A percentile compares a stretch with the other conserved stretches of the same genome.
These are phyloP conservation scores for Haplosporangium sp. DNA, from an alignment of 371 early-diverging fungal genomes.

Conservation along the genomic window DNA sequence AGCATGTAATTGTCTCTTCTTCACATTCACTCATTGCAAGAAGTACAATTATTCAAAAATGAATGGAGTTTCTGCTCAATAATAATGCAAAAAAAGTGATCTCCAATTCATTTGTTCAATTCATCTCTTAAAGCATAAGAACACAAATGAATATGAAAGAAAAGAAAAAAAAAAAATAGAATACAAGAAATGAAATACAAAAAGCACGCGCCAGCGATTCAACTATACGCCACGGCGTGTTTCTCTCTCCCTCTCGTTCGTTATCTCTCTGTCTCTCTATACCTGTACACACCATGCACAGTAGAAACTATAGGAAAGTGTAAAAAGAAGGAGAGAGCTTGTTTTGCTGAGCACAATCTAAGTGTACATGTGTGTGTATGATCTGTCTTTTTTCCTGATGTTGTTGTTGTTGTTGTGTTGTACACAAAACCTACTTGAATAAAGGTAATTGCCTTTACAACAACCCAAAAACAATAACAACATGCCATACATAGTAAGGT, in stretches of 20 bases:
- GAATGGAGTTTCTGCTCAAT: too few species aligned
- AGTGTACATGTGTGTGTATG: too few species aligned
- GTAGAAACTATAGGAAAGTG: too few species aligned
- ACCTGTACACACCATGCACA: neutral
- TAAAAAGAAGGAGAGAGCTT: too few species aligned
- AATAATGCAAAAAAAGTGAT: too few species aligned
- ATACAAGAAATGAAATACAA: too few species aligned
- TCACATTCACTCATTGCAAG: neutral
- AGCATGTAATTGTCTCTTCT: neutral
- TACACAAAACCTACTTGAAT: slow-evolving; percentile 8
- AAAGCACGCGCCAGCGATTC: slow-evolving; percentile 9
- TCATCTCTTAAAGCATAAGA: slow-evolving; percentile 27
- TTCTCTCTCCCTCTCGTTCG: neutral
- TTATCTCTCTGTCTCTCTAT: neutral
- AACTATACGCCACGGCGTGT: neutral
- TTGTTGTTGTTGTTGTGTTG: neutral
- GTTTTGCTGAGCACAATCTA: too few species aligned
- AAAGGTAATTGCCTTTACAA: neutral
- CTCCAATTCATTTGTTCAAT: neutral
- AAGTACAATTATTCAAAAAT: too few species aligned
- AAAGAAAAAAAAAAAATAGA: neutral
- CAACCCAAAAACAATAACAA: too few species aligned
- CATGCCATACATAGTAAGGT: neutral
- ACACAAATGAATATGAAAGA: neutral
- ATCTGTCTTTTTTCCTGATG: neutral